Conservation (phyloP, 345 rosid species). For the Garcia nutans region DNA sequence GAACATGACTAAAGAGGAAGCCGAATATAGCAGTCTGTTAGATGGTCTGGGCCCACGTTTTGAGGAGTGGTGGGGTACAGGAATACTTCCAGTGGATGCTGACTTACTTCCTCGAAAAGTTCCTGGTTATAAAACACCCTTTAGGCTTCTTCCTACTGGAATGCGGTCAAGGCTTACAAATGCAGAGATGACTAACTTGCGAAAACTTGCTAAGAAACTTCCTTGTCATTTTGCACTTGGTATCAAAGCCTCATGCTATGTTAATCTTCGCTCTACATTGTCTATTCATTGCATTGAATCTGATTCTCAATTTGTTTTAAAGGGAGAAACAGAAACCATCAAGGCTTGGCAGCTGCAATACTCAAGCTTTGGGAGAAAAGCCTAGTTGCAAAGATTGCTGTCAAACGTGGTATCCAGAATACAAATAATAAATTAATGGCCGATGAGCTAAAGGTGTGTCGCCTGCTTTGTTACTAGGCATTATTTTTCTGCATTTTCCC, state of each 20-base stretch:
- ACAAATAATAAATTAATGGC: slow-evolving; percentile 97
- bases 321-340: slow-evolving; percentile 98
- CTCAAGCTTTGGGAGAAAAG: slow-evolving; percentile 95
- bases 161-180: slow-evolving; percentile 88
- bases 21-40: slow-evolving; percentile 61
- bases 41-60: slow-evolving; percentile 95
- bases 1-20: slow-evolving; percentile 76
- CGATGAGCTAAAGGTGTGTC: slow-evolving; percentile 83
- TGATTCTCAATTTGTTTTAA: slow-evolving; percentile 26
- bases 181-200: slow-evolving; percentile 91
- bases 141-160: slow-evolving; percentile 94
- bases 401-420: slow-evolving; percentile 95
- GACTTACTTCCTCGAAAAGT: slow-evolving; percentile 79
- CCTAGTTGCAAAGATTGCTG: slow-evolving; percentile 77
- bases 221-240: slow-evolving; percentile 99
- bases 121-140: slow-evolving; percentile 90
- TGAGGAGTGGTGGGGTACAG: slow-evolving; percentile 99
- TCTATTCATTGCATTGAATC: slow-evolving; percentile 18
- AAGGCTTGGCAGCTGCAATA: slow-evolving; percentile 88
- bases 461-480: not conserved
- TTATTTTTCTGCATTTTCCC: not conserved
- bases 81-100: slow-evolving; percentile 93
- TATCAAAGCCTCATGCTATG: slow-evolving; percentile 30
- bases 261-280: slow-evolving; percentile 10
- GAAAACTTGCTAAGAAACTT: slow-evolving; percentile 83